phyloP scores from a whole-genome alignment of 352 stramenopile genomes.

The Globisporangium takayamanum region DNA sequence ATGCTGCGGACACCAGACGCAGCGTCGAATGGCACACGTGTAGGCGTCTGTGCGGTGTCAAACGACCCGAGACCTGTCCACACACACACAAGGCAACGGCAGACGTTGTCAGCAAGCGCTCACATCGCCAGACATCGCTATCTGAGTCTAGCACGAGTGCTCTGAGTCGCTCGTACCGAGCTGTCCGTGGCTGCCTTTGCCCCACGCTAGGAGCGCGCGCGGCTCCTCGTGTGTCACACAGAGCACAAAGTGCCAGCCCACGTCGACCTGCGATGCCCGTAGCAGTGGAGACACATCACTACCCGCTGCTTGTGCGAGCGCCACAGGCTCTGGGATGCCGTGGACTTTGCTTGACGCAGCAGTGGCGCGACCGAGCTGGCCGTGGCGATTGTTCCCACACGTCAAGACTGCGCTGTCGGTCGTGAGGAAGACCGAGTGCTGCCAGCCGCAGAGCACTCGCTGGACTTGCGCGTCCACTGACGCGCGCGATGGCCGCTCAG shows the following conservation, averaged over 20 bases:
- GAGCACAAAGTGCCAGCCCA: slow-evolving; percentile 78
- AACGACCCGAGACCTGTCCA: slow-evolving; percentile 11
- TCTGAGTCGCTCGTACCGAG: slow-evolving; percentile 21
- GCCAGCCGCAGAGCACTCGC: slow-evolving; percentile 65
- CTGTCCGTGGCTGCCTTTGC: slow-evolving; percentile 73
- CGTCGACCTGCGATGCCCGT: slow-evolving; percentile 27
- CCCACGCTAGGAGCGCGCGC: slow-evolving; percentile 45
- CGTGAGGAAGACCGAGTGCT: slow-evolving; percentile 65
- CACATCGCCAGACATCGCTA: not conserved
- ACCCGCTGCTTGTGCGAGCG: slow-evolving; percentile 1
- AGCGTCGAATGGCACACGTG: slow-evolving; percentile 16
- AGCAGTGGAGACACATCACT: slow-evolving; percentile 14
- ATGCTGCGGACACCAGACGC: slow-evolving; percentile 24
- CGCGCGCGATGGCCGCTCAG: slow-evolving; percentile 25
- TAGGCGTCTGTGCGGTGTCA: slow-evolving; percentile 10
- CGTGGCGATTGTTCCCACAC: slow-evolving; percentile 74
- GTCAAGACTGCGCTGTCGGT: slow-evolving; percentile 30
- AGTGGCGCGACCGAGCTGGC: slow-evolving; percentile 43
- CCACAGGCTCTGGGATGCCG: slow-evolving; percentile 15
- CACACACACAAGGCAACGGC: not conserved
- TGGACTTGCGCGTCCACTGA: not conserved
- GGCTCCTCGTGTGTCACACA: slow-evolving; percentile 23
- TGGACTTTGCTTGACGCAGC: slow-evolving; percentile 15
- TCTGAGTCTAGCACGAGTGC: not conserved
- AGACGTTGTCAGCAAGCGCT: not conserved